Base-by-base conservation (phyloP, 2,329 filamentous ascomycete species). In the Hymenoscyphus fructigenus region DNA sequence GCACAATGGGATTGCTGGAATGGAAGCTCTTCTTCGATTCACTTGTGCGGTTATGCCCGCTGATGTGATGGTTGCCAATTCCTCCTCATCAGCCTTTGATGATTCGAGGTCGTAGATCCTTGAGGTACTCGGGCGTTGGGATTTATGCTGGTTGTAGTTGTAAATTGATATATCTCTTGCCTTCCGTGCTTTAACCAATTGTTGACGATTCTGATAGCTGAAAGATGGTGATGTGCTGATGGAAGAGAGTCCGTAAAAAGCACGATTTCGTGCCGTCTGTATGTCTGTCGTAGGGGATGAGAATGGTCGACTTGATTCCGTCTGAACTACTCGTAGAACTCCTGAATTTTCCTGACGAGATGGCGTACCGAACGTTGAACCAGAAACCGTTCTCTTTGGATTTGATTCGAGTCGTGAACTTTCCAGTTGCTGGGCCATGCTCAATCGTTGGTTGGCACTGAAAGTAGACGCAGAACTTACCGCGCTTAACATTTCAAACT, bases 41-140 rank as follows among this genome's bases (percentile, higher is more conserved):
- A 38, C 61, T 44, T 68, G 53, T 50, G 15, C 69, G 41, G 28
- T 29, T 32, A 17, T 2, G 5, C 53, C 53, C 1, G 53, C 29
- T 17, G 53, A 57, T 29, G 15, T 29, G 26, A 28, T 34, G 12
- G 53, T 28, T 15, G 26, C 53, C 32, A 57, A n/a, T 26, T 50
- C 44, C 2, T 50, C 20, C 14, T 50, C 44, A 20, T 50, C 44
- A 2, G 26, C 14, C 2, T 20, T 7, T 32, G 26, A 57, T 14
- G 29, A 17, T 32, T 29, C 26, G 10, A 57, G 4, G 26, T 15
- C 29, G 53, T 32, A 57, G 17, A 34, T 29, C 3, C 53, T 28
- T n/a, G 53, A 9, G 53, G 28, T 34, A 9, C 28, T 57, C 3
- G 3, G 17, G 26, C 28, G 26, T 7, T 3, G 12, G 2, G 15